Base-by-base conservation (phyloP, 805 yeast species). In the Wickerhamiella azymoides region DNA sequence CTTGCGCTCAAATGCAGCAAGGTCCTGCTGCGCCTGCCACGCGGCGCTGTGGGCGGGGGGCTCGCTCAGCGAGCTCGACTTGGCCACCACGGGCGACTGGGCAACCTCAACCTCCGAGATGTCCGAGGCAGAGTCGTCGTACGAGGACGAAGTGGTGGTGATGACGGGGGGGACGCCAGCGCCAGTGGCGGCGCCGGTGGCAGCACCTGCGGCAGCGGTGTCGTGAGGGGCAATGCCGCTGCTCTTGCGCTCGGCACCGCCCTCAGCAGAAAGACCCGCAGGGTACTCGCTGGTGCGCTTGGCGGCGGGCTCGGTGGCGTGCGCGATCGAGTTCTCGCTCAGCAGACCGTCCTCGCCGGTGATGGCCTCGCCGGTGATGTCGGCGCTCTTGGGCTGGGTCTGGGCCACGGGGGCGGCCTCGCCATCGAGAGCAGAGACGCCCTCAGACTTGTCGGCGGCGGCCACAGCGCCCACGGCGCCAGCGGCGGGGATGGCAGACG, bases 21-120 rank as follows among this genome's bases (percentile, higher is more conserved):
- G 46, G 46, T 53, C 55, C 39, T 40, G 45, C 44, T 50, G 38
- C 8, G 57, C 54, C 47, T 49, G 48, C 50, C 51, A 52, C 11
- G 57, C 57, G 9, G 52, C 47, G 27, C 52, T 47, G 30, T 43
- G 47, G 13, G 43, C 38, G 13, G 49, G 43, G 10, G 47, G 37
- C 8, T 5, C 36, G 24, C 24, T 21, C 24, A 21, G 6, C 10
- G 21, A 13, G 35, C 36, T 26, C 11, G 16, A 2, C 17, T 25
- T 21, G 25, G 19, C 27, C 7, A 18, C 33, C 19, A n/a, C 27
- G 18, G 35, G 39, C 8, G 35, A 25, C 10, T 40, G 27, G 11
- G 30, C 6, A 5, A 18, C 14, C 24, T 36, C 46, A 14, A 28
- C 46, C 6, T 19, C 41, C 17, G 35, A 35, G 9, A 30, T 33